Conservation (phyloP, 495 filamentous ascomycete species). For the Aspergillus diversus region DNA sequence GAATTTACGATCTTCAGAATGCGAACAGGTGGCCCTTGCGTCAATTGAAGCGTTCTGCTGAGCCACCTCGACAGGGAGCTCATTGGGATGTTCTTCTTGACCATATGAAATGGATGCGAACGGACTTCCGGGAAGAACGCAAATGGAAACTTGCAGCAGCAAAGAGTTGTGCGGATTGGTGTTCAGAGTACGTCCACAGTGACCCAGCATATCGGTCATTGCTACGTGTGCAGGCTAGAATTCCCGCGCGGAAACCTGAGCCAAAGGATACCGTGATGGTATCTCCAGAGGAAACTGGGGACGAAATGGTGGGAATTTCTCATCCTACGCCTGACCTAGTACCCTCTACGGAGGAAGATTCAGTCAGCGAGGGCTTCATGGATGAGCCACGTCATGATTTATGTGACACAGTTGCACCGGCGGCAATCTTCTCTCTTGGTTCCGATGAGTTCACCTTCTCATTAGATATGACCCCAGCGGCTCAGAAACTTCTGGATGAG, state of each 20-base stretch:
- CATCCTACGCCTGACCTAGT: constrained; percentile 74
- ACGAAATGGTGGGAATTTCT: constrained; percentile 39
- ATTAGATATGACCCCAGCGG: constrained; percentile 71
- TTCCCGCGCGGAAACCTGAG: constrained; percentile 30
- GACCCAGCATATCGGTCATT: constrained; percentile 60
- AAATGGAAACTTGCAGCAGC: constrained; percentile 91
- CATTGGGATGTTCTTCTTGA: constrained; percentile 86
- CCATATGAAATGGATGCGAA: constrained; percentile 97
- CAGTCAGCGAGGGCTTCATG: constrained; percentile 50
- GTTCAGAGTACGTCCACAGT: constrained; percentile 76
- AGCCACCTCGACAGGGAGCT: constrained; percentile 72
- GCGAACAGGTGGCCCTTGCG: constrained; percentile 88
- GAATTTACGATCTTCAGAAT: constrained; percentile 87
- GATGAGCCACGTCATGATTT: constrained; percentile 49
- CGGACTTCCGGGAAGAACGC: constrained; percentile 89
- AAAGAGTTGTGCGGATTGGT: constrained; percentile 73
- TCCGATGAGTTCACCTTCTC: constrained; percentile 82
- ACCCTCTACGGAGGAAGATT: constrained; percentile 63
- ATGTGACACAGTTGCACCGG: constrained; percentile 55
- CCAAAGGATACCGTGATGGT: constrained; percentile 29
- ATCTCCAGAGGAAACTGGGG: constrained; percentile 36
- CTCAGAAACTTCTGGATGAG: constrained; percentile 83
- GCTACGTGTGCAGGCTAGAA: constrained; percentile 66
- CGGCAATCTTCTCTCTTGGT: constrained; percentile 79
- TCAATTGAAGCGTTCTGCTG: constrained; percentile 76